Percentiles rank a stretch among this genome's conserved stretches.
phyloP scores from a whole-genome alignment of 306 rosid genomes.

The Urtica urens region DNA sequence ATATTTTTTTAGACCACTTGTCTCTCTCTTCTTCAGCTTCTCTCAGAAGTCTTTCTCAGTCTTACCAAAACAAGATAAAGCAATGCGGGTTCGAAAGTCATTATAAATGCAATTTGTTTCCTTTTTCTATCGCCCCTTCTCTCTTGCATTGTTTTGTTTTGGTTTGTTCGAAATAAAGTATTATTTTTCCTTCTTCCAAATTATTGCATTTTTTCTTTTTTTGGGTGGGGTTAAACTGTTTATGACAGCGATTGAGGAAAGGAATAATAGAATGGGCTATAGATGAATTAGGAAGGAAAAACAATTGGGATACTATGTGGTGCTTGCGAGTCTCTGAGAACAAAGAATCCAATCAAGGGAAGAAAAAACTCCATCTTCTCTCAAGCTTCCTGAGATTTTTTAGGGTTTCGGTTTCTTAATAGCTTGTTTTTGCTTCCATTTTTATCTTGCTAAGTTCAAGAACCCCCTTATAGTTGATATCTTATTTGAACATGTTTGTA shows the following conservation, averaged over 20 bases:
- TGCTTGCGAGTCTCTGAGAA: neutral
- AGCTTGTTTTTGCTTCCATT: neutral
- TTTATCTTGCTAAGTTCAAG: neutral
- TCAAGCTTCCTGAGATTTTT: conserved; percentile 2
- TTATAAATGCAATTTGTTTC: neutral
- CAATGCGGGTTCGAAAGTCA: neutral
- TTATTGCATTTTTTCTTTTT: conserved; percentile 1
- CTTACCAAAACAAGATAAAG: conserved; percentile 20
- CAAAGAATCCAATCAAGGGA: conserved; percentile 8
- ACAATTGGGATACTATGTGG: conserved; percentile 7
- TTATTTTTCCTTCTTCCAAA: neutral
- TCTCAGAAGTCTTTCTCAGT: neutral
- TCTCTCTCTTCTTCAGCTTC: neutral
- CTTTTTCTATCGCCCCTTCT: neutral
- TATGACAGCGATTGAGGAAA: conserved; percentile 8
- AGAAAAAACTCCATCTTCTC: neutral
- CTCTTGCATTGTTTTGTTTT: neutral
- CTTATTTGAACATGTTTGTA: no score
- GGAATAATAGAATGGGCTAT: conserved; percentile 19
- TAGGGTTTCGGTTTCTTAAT: conserved; percentile 29
- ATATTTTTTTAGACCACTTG: neutral
- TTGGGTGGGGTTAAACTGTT: conserved; percentile 12
- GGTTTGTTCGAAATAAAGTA: neutral
- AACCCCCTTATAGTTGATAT: neutral
- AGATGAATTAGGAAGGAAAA: conserved; percentile 19